A percentile compares a stretch with the other conserved stretches of the same genome.
Conservation (phyloP, 805 yeast genomes). For the Candida vaughaniae region DNA sequence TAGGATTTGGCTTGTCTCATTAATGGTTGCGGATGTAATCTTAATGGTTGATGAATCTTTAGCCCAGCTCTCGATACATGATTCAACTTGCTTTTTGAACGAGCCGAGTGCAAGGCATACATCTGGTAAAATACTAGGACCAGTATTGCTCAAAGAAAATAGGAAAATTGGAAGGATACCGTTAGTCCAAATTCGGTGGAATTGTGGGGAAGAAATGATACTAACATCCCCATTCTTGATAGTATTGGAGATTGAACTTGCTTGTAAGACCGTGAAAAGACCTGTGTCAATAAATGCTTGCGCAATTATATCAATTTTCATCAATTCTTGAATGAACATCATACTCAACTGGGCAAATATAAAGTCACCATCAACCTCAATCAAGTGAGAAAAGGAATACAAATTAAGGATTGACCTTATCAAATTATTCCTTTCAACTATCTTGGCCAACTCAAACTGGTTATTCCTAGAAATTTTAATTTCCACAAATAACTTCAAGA, state of each 20-base stretch:
- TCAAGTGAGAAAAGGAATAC: slow-evolving; percentile 65
- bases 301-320: slow-evolving; percentile 60
- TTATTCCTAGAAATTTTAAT: slow-evolving; percentile 49
- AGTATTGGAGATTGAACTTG: slow-evolving; percentile 66
- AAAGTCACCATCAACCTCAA: slow-evolving; percentile 61
- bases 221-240: slow-evolving; percentile 66
- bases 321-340: slow-evolving; percentile 66
- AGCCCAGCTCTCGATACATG: slow-evolving; percentile 69
- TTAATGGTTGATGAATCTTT: slow-evolving; percentile 46
- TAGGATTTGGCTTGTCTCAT: slow-evolving; percentile 57
- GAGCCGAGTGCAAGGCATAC: slow-evolving; percentile 58
- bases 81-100: slow-evolving; percentile 64
- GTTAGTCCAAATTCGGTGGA: slow-evolving; percentile 83
- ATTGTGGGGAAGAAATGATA: slow-evolving; percentile 49
- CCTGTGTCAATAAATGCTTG: slow-evolving; percentile 65
- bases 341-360: slow-evolving; percentile 71
- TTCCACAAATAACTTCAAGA: slow-evolving; percentile 57
- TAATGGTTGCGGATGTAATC: slow-evolving; percentile 34
- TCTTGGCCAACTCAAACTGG: slow-evolving; percentile 48
- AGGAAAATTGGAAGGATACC: slow-evolving; percentile 73
- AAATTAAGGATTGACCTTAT: slow-evolving; percentile 60
- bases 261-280: slow-evolving; percentile 61
- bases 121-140: slow-evolving; percentile 63
- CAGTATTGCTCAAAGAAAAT: slow-evolving; percentile 59
- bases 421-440: slow-evolving; percentile 58